Evolutionary conservation across 2,329 filamentous ascomycete genomes (phyloP).

Genomic region (Aspergillus terreus): DNA sequence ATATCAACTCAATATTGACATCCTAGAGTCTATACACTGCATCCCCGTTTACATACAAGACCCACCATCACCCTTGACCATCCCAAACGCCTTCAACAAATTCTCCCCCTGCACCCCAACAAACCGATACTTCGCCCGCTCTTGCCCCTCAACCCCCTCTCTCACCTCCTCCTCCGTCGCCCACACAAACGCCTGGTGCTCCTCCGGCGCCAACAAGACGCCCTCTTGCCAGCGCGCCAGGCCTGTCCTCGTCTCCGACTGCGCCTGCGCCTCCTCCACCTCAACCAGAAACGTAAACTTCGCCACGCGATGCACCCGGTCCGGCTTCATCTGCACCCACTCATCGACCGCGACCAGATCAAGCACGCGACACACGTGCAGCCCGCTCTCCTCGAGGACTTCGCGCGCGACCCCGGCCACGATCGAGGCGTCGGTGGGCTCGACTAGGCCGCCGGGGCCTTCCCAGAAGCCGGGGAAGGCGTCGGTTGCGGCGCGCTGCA

Average conservation of each 20-base stretch:
- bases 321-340: slow-evolving; percentile 27
- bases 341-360: slow-evolving; percentile 36
- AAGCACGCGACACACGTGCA: slow-evolving; percentile 42
- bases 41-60: neutral
- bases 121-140: slow-evolving; percentile 17
- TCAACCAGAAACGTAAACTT: slow-evolving; percentile 40
- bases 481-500: slow-evolving; percentile 43
- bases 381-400: slow-evolving; percentile 50
- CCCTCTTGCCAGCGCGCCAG: slow-evolving; percentile 14
- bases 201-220: slow-evolving; percentile 29
- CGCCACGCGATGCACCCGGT: slow-evolving; percentile 18
- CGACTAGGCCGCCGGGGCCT: slow-evolving; percentile 49
- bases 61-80: neutral
- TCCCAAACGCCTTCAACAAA: slow-evolving; percentile 20
- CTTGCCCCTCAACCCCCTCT: slow-evolving; percentile 7
- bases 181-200: slow-evolving; percentile 38
- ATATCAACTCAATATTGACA: slow-evolving; percentile 6
- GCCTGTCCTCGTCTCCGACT: neutral
- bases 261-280: slow-evolving; percentile 21
- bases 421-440: slow-evolving; percentile 45
- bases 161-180: slow-evolving; percentile 34
- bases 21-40: neutral
- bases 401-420: slow-evolving; percentile 49
- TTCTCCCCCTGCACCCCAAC: slow-evolving; percentile 20
- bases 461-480: slow-evolving; percentile 45